Evolutionary conservation across 2,329 filamentous ascomycete species (phyloP).

Genomic region (Ophiostoma sp.): DNA sequence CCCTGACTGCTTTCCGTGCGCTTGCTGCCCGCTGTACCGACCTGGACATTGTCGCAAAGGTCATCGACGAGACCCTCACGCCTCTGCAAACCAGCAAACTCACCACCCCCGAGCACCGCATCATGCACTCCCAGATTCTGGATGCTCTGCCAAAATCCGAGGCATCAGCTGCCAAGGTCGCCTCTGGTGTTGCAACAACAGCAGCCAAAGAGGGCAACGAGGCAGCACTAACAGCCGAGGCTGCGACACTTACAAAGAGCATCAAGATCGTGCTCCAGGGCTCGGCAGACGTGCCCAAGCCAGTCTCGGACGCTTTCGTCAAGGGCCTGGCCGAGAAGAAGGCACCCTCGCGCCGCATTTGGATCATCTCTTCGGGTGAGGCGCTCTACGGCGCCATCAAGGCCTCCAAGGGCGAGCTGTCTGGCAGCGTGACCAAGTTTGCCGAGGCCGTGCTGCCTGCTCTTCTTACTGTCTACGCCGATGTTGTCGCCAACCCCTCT

Average conservation of each 20-base stretch:
- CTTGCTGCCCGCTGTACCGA: constrained; percentile 60
- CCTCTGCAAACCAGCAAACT: constrained; percentile 82
- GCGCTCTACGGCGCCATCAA: constrained; percentile 55
- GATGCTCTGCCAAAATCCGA: constrained; percentile 53
- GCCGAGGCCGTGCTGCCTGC: constrained; percentile 49
- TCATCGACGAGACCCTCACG: constrained; percentile 69
- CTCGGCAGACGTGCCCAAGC: constrained; percentile 57
- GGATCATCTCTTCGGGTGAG: constrained; percentile 70
- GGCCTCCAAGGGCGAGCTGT: constrained; percentile 37
- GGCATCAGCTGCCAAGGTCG: constrained; percentile 60
- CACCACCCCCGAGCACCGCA: constrained; percentile 75
- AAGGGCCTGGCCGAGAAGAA: constrained; percentile 89
- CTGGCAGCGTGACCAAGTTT: constrained; percentile 47
- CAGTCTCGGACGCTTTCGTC: constrained; percentile 62
- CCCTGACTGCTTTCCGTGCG: constrained; percentile 66
- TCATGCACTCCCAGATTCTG: constrained; percentile 77
- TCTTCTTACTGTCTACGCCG: constrained; percentile 66
- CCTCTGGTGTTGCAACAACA: constrained; percentile 60
- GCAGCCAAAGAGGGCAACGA: constrained; percentile 87
- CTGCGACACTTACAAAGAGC: constrained; percentile 63
- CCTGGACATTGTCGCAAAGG: constrained; percentile 54
- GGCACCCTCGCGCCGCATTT: constrained; percentile 67
- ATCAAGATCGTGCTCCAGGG: constrained; percentile 58
- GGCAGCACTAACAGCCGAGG: constrained; percentile 68
- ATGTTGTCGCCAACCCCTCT: constrained; percentile 71